phyloP scores from a whole-genome alignment of 2,329 filamentous ascomycete genomes.

The Neurospora sp. region DNA sequence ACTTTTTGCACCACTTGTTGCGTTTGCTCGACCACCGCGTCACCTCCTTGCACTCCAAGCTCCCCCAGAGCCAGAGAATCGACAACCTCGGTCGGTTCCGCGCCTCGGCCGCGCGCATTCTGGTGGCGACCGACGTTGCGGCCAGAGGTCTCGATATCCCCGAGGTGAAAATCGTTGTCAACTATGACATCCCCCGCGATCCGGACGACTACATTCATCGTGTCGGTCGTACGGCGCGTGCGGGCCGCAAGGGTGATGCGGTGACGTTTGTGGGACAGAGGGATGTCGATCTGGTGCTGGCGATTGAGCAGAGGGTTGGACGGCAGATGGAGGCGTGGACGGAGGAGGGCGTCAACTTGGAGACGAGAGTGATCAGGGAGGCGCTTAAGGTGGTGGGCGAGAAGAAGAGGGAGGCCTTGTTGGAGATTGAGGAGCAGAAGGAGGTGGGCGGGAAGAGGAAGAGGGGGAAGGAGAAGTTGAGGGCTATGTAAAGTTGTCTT shows the following conservation, averaged over 20 bases:
- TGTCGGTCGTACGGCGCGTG: conserved; percentile 89
- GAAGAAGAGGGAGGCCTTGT: conserved; percentile 83
- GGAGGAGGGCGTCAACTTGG: conserved; percentile 90
- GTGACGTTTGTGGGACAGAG: conserved; percentile 88
- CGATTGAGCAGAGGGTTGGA: conserved; percentile 78
- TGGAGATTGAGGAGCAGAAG: conserved; percentile 85
- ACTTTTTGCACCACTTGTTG: conserved; percentile 79
- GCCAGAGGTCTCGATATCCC: conserved; percentile 93
- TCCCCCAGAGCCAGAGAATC: conserved; percentile 75
- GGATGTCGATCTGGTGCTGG: conserved; percentile 82
- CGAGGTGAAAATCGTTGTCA: conserved; percentile 80
- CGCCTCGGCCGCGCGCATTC: conserved; percentile 74
- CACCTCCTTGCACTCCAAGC: conserved; percentile 79
- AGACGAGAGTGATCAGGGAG: conserved; percentile 77
- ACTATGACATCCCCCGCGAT: conserved; percentile 93
- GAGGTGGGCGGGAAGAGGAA: conserved; percentile 84
- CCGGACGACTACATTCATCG: conserved; percentile 97
- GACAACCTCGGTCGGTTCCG: conserved; percentile 88
- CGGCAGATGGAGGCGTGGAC: conserved; percentile 72
- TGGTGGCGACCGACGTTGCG: conserved; percentile 92
- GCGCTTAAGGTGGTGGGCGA: conserved; percentile 84
- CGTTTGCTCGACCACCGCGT: conserved; percentile 81
- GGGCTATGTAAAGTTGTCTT: conserved; percentile 11
- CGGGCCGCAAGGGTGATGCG: conserved; percentile 71
- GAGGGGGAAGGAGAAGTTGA: conserved; percentile 48